A percentile compares a stretch with the other conserved stretches of the same genome.
phyloP scores from a whole-genome alignment of 257 asterid species.

The Nicotiana sylvestris region DNA sequence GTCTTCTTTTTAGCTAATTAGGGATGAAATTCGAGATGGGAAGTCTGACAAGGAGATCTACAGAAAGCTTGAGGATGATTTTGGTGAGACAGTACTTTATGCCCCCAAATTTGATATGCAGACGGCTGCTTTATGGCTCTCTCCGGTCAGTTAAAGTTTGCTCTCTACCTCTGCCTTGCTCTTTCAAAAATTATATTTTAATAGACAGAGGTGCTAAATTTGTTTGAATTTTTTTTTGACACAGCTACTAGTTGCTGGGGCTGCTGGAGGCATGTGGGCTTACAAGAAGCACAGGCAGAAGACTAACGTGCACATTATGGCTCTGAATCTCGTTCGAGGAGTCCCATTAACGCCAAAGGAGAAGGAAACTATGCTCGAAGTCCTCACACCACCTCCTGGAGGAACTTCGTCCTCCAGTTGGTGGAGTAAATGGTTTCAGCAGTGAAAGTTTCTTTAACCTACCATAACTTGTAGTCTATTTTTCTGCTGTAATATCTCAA shows the following conservation, averaged over 20 bases:
- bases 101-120: conserved; percentile 87
- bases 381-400: conserved; percentile 78
- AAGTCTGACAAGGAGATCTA: conserved; percentile 81
- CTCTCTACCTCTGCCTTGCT: neutral
- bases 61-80: conserved; percentile 81
- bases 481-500: neutral
- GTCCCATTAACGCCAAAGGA: conserved; percentile 83
- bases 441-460: conserved; percentile 12
- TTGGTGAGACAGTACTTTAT: conserved; percentile 89
- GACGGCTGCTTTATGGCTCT: conserved; percentile 89
- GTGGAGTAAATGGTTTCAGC: conserved; percentile 57
- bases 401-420: conserved; percentile 38
- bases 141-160: conserved; percentile 60
- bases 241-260: conserved; percentile 72
- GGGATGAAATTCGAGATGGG: conserved; percentile 71
- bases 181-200: neutral
- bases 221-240: neutral
- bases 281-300: conserved; percentile 61
- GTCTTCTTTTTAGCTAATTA: conserved; percentile 45
- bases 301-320: conserved; percentile 83
- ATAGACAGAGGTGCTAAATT: conserved; percentile 12
- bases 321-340: conserved; percentile 79
- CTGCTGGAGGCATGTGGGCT: conserved; percentile 82
- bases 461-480: neutral
- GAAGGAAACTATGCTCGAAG: conserved; percentile 75